A percentile compares a stretch with the other conserved stretches of the same genome.
phyloP scores from a whole-genome alignment of 257 asterid species.

The Plantago major region DNA sequence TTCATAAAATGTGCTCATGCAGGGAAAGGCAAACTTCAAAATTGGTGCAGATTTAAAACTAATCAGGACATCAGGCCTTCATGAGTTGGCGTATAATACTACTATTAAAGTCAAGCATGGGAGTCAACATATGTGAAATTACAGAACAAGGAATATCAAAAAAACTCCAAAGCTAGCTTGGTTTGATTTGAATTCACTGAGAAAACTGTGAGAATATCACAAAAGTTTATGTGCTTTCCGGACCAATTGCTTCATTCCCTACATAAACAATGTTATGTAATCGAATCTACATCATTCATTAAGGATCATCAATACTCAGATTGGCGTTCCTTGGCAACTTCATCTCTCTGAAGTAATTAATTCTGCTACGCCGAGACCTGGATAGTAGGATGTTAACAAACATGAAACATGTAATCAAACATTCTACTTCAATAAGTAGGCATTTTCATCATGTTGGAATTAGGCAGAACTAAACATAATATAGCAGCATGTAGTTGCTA shows the following conservation, averaged over 20 bases:
- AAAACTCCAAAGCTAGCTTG: conserved; percentile 4
- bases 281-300: conserved; percentile 18
- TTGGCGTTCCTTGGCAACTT: conserved; percentile 17
- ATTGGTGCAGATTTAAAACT: too few relatives aligned
- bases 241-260: conserved; percentile 73
- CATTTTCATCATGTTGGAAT: background rate
- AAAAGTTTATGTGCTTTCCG: conserved; percentile 35
- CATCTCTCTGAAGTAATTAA: conserved; percentile 12
- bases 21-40: too few relatives aligned
- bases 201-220: conserved; percentile 26
- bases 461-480: background rate
- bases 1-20: too few relatives aligned
- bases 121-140: background rate
- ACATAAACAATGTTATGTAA: conserved; percentile 14
- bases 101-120: background rate
- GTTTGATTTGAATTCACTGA: conserved; percentile 13
- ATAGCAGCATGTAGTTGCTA: background rate
- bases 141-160: background rate
- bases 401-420: background rate
- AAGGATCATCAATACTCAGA: conserved; percentile 22
- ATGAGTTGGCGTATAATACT: background rate
- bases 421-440: background rate
- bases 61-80: background rate
- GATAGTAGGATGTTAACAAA: background rate
- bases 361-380: conserved; percentile 24